Evolutionary conservation across 2,329 filamentous ascomycete species (phyloP).

Genomic region (Scedosporium minutisporum): DNA sequence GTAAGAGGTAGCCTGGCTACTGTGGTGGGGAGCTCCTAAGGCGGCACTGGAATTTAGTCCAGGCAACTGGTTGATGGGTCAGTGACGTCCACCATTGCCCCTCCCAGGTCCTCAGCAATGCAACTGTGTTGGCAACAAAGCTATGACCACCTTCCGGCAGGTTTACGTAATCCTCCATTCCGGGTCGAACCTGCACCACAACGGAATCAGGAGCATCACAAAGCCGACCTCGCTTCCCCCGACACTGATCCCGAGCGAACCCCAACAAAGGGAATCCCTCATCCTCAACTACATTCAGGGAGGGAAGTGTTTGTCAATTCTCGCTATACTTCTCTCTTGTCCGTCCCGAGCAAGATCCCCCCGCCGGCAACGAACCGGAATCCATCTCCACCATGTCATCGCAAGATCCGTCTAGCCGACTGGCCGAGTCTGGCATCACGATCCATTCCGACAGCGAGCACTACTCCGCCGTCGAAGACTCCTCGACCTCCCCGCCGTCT

Average conservation of each 20-base stretch:
- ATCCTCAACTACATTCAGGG: no score
- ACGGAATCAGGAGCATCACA: not conserved
- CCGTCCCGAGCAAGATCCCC: no score
- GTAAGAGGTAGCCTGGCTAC: not conserved
- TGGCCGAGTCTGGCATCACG: conserved; percentile 65
- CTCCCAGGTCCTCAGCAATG: not conserved
- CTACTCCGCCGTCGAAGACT: conserved; percentile 62
- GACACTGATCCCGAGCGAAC: no score
- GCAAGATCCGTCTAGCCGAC: conserved; percentile 33
- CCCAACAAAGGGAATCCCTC: no score
- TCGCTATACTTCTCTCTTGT: not conserved
- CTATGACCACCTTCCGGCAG: not conserved
- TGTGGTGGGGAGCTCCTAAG: not conserved
- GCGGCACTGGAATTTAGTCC: not conserved
- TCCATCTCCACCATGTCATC: conserved; percentile 7
- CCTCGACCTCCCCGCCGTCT: conserved; percentile 50
- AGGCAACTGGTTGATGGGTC: conserved; percentile 1
- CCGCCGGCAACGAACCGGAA: no score
- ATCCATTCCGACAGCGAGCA: conserved; percentile 72
- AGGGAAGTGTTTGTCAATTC: not conserved
- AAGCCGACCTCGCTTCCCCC: not conserved
- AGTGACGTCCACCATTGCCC: conserved; percentile 6
- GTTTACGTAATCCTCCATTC: not conserved
- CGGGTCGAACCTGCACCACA: not conserved
- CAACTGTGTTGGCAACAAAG: not conserved